Percentiles rank a stretch among this genome's conserved stretches.
Evolutionary conservation across 177 flowering plant species (phyloP).

Genomic region (Tripterygium wilfordii): DNA sequence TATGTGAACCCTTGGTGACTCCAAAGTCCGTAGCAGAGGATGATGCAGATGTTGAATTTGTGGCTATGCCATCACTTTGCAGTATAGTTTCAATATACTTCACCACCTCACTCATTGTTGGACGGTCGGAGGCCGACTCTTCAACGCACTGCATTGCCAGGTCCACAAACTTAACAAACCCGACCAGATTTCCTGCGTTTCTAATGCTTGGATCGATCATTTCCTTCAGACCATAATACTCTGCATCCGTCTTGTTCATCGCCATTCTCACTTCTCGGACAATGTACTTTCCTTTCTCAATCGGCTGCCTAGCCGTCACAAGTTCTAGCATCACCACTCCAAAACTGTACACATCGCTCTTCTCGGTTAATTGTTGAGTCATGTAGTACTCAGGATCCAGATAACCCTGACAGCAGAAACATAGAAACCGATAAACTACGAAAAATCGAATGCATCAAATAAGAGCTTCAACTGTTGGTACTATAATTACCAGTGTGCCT

Average conservation of each 20-base stretch:
- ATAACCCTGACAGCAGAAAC: conserved; percentile 51
- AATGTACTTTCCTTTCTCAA: conserved; percentile 67
- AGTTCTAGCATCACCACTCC: conserved; percentile 84
- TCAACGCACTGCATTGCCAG: conserved; percentile 76
- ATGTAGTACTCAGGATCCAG: conserved; percentile 84
- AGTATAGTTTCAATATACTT: conserved; percentile 60
- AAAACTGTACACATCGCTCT: conserved; percentile 78
- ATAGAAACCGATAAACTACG: neutral
- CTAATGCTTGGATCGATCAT: conserved; percentile 53
- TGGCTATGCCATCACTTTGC: conserved; percentile 52
- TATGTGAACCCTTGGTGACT: conserved; percentile 22
- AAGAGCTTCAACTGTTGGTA: neutral
- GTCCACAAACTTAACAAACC: conserved; percentile 59
- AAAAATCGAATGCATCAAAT: neutral
- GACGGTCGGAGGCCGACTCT: conserved; percentile 64
- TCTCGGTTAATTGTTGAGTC: conserved; percentile 74
- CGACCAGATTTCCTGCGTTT: conserved; percentile 25
- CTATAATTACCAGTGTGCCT: conserved; percentile 64
- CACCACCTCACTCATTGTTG: conserved; percentile 71
- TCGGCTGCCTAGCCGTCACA: conserved; percentile 56
- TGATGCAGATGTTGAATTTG: conserved; percentile 58
- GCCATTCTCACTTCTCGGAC: conserved; percentile 56
- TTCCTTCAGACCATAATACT: conserved; percentile 41
- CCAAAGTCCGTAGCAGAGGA: conserved; percentile 69
- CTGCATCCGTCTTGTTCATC: conserved; percentile 39